A percentile compares a stretch with the other conserved stretches of the same genome.
These are phyloP conservation scores for Cladorrhinum samala DNA, from an alignment of 495 filamentous ascomycete genomes.

Conservation along the genomic window DNA sequence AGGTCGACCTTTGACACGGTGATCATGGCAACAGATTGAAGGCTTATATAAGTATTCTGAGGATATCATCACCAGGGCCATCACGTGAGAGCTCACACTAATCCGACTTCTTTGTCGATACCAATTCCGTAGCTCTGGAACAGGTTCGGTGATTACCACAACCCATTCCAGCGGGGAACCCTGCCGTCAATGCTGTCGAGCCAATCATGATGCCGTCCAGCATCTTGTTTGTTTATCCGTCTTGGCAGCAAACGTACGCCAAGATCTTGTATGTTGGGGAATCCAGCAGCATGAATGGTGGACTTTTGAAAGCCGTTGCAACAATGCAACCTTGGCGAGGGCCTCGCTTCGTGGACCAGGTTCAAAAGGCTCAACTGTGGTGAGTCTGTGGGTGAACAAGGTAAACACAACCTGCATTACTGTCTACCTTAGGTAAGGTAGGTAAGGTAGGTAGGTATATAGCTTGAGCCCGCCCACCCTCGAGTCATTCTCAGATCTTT, in stretches of 20 bases:
- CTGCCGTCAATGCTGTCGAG: not conserved
- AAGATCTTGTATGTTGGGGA: not conserved
- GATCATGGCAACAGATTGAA: too few relatives aligned
- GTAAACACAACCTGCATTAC: too few relatives aligned
- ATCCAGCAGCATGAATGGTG: not conserved
- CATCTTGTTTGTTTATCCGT: slow-evolving; percentile 4
- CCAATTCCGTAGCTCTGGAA: too few relatives aligned
- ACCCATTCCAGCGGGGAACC: slow-evolving; percentile 13
- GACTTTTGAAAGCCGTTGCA: not conserved
- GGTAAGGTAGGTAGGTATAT: too few relatives aligned
- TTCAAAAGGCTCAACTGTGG: not conserved
- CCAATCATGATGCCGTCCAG: not conserved
- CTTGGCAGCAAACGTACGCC: not conserved
- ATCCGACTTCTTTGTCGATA: too few relatives aligned
- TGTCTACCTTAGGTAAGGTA: too few relatives aligned
- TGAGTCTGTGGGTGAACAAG: not conserved
- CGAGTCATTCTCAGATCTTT: too few relatives aligned
- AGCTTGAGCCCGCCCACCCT: too few relatives aligned
- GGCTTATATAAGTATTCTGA: not conserved
- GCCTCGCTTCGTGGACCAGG: too few relatives aligned
- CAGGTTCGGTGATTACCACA: too few relatives aligned
- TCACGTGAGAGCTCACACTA: too few relatives aligned
- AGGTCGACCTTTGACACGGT: not conserved
- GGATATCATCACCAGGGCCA: too few relatives aligned
- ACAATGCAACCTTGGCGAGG: not conserved